Percentiles rank a stretch among this genome's conserved stretches.
Evolutionary conservation across 164 flowering plant species (phyloP).

Genomic region (Aristolochia contorta): DNA sequence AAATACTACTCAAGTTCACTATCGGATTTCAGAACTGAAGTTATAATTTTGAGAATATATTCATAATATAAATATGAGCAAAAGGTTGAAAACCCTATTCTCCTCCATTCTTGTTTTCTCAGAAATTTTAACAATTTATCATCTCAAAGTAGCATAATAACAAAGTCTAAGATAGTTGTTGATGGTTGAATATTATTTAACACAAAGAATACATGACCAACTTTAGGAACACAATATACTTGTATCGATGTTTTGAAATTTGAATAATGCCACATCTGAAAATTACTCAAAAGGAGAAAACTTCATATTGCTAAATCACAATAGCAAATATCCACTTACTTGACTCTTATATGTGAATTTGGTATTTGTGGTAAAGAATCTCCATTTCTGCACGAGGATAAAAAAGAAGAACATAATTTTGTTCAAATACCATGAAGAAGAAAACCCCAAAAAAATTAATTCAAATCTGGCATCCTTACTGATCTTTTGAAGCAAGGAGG

Average conservation of each 20-base stretch:
- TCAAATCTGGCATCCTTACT: conserved; percentile 6
- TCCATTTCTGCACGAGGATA: conserved; percentile 10
- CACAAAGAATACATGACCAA: no score
- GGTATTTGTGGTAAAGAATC: conserved; percentile 15
- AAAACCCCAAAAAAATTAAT: not conserved
- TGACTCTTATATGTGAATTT: conserved; percentile 13
- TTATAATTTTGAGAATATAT: no score
- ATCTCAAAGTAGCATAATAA: no score
- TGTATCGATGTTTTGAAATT: not conserved
- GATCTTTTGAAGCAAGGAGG: conserved; percentile 10
- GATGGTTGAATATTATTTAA: no score
- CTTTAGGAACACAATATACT: no score
- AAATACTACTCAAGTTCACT: no score
- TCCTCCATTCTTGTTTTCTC: no score
- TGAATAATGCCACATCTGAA: not conserved
- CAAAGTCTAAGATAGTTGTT: no score
- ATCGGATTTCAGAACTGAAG: no score
- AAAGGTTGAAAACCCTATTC: no score
- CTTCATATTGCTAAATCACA: not conserved
- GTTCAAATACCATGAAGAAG: not conserved
- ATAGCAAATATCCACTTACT: conserved; percentile 10
- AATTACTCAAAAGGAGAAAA: not conserved
- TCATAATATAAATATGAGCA: no score
- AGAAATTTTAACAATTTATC: no score
- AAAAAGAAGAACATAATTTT: not conserved